Base-by-base conservation (phyloP, 208 protist species). In the Trypanosoma cruzi region DNA sequence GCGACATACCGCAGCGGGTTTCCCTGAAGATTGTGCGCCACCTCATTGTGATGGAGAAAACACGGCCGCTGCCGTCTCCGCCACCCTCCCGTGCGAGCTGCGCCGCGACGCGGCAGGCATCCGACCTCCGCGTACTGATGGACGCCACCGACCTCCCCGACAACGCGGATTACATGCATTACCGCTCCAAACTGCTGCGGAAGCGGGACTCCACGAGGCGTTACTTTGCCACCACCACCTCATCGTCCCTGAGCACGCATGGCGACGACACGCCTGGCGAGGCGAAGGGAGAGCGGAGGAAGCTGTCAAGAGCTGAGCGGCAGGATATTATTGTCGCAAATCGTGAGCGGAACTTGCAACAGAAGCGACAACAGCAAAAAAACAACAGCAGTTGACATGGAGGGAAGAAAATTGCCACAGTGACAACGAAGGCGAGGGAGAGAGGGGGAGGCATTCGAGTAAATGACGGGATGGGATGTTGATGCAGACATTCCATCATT, bases 1-100 rank as follows among this genome's bases (percentile, higher is more conserved):
- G 77, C 55, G 87, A 96, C 65, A 77, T 84, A 11, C 81, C 84
- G 18, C 96, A 99, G 70, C 75, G 79, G 2, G 40, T 99, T n/a
- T 96, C 88, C 0, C 80, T 96, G 1, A 96, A 96, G 58, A 54
- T 92, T 13, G 81, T 90, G 50, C 90, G 90, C 5, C 79, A 82
- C 3, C 81, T 96, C 24, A 67, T 96, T 37, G 79, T 90, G 5
- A 80, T 96, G 75, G 64, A 60, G 3, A 93, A 96, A 61, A 64
- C 73, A 11, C 48, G 49, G 0, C 76, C 78, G 5, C 14, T 84
- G 29, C 86, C 87, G 20, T 58, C 26, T 22, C 73, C 74, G 11
- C 70, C 52, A 20, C 84, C 80, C 40, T 61, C 81, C 8, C 86
- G 86, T 20, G 82, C 66, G 60, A 62, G 54, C 20, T 94, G 87